Conservation (phyloP, 192 early-diverging fungal species). For the Backusella sp. region DNA sequence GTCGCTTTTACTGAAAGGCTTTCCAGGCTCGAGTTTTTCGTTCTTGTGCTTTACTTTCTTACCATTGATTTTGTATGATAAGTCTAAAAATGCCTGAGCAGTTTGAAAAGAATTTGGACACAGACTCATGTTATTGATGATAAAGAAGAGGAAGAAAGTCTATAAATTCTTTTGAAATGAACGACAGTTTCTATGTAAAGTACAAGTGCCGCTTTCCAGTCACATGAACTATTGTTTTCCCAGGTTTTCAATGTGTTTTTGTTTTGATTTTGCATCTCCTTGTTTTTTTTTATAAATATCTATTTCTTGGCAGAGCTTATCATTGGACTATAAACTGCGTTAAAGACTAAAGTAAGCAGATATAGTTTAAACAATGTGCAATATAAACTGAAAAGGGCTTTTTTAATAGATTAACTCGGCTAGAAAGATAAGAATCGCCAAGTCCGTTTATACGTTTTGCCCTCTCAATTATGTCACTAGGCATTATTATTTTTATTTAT, state of each 20-base stretch:
- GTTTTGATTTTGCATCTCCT: neutral
- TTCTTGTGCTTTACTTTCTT: neutral
- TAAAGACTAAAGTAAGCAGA: neutral
- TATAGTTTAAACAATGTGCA: neutral
- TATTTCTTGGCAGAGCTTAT: too few relatives aligned
- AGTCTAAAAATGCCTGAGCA: neutral
- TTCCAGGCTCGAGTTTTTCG: neutral
- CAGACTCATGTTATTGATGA: neutral
- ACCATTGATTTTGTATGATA: conserved; percentile 1
- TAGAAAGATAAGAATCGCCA: neutral
- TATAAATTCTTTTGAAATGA: neutral
- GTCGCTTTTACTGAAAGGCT: neutral
- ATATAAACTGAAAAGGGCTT: neutral
- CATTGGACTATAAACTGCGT: neutral
- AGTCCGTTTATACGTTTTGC: neutral
- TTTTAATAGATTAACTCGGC: neutral
- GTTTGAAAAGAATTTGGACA: conserved; percentile 1
- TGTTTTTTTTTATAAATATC: too few relatives aligned
- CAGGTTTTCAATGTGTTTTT: too few relatives aligned
- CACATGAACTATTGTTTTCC: neutral
- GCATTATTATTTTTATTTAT: neutral
- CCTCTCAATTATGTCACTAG: neutral
- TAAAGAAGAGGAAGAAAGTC: neutral
- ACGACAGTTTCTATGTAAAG: neutral
- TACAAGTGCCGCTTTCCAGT: neutral